Evolutionary conservation across 129 eudicot species (phyloP), one percentile per base, ranked within the genome.

Genomic region (Artemisia annua): DNA sequence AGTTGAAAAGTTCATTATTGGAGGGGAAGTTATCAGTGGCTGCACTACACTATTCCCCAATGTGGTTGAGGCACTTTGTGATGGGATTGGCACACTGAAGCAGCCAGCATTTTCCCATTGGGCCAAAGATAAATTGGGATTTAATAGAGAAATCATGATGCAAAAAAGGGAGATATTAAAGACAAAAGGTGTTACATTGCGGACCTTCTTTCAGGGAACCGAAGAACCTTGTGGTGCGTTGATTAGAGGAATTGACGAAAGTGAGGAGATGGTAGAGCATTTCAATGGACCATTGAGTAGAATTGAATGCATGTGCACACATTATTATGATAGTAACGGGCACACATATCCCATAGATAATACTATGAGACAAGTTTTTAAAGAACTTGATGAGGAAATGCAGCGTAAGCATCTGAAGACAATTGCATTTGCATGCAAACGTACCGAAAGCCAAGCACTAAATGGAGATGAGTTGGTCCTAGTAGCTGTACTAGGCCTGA

Each of bases 61-160:
- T 66, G 82, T 85, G 55, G 70, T 69, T 54, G 67, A 84, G 51
- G 75, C 20, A 14, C 35, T 84, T 56, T 81, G 81, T 54, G 81
- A 78, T 28, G 88, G 83, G 7, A 74, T 81, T 30, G 55, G 81
- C 20, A 74, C 57, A 74, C 28, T 20, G 20, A 24, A 63, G 22
- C 62, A 56, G 12, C 13, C 7, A 16, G 63, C 26, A 7, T 19
- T 59, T 76, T 13, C 17, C 10, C 11, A 63, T 30, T 59, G 78
- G 71, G 53, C 48, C 18, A 61, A 57, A 39, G 63, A 55, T 20
- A 66, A 39, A 63, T 28, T 79, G n/a, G 68, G 75, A 66, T 17
- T 70, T 8, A 43, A 44, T 35, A 54, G 78, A 59, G 77, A 73
- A 73, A 61, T 17, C 24, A 60, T 26, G 68, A 28, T 48, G 70